Conservation (phyloP, 2,329 filamentous ascomycete genomes). For the Raffaelea albimanens region DNA sequence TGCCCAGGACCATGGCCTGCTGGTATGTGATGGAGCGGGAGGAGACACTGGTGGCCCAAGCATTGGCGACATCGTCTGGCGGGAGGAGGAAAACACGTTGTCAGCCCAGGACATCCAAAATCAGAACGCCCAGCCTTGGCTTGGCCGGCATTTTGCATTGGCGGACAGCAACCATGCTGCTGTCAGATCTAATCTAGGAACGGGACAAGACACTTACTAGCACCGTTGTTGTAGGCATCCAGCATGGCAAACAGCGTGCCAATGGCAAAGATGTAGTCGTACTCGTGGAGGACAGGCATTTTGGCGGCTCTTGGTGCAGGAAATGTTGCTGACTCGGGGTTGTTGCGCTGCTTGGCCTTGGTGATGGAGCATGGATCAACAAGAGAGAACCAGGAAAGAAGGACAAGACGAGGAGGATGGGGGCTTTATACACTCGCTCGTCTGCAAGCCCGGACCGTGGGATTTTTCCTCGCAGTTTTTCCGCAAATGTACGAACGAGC, state of each 20-base stretch:
- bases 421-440: no score
- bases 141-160: no score
- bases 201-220: slow-evolving; percentile 40
- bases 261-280: slow-evolving; percentile 65
- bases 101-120: neutral
- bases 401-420: no score
- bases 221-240: slow-evolving; percentile 71
- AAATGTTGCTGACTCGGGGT: no score
- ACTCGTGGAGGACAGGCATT: slow-evolving; percentile 37
- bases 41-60: slow-evolving; percentile 73
- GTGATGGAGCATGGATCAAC: no score
- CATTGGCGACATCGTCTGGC: slow-evolving; percentile 72
- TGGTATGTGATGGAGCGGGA: slow-evolving; percentile 66
- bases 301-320: neutral
- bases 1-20: slow-evolving; percentile 57
- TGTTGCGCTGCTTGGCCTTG: no score
- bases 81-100: neutral
- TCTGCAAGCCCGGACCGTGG: no score
- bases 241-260: slow-evolving; percentile 69
- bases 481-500: no score
- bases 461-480: no score
- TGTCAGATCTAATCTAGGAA: no score
- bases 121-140: neutral
- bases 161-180: no score
- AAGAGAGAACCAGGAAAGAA: no score